phyloP scores from a whole-genome alignment of 768 basidiomycete species.

The Phylloporus sp. region DNA sequence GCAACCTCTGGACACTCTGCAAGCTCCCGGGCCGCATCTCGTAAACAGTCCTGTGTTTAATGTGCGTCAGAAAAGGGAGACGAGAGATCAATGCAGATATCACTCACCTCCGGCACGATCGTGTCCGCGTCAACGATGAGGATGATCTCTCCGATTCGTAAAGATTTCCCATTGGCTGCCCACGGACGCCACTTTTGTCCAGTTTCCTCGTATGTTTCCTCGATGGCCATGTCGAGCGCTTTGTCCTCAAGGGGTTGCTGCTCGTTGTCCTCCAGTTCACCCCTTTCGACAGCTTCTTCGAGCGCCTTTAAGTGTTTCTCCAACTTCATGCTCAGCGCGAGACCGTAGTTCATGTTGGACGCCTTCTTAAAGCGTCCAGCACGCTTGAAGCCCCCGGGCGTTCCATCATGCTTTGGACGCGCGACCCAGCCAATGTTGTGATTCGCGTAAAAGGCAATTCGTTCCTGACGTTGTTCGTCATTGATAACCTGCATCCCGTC shows the following conservation, averaged over 20 bases:
- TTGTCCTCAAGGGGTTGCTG: conserved; percentile 52
- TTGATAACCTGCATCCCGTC: conserved; percentile 54
- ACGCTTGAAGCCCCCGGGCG: conserved; percentile 30
- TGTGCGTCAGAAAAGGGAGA: not conserved
- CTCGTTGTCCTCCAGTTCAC: conserved; percentile 42
- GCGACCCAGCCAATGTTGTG: conserved; percentile 61
- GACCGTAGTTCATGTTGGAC: conserved; percentile 85
- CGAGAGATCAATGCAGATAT: not conserved
- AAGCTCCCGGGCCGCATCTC: conserved; percentile 86
- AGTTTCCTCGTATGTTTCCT: conserved; percentile 64
- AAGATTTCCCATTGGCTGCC: conserved; percentile 69
- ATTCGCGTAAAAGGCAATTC: conserved; percentile 51
- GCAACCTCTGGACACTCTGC: conserved; percentile 80
- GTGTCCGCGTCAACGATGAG: conserved; percentile 89
- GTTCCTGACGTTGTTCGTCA: conserved; percentile 43
- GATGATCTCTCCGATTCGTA: conserved; percentile 77
- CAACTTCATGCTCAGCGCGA: conserved; percentile 38
- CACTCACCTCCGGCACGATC: conserved; percentile 64
- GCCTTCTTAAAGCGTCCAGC: conserved; percentile 92
- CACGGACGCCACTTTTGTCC: conserved; percentile 64
- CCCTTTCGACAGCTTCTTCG: conserved; percentile 36
- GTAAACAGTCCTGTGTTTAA: conserved; percentile 50
- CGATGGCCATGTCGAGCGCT: conserved; percentile 67
- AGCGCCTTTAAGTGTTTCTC: conserved; percentile 42
- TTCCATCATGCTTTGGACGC: conserved; percentile 44